phyloP scores from a whole-genome alignment of 2,329 filamentous ascomycete species.

The Fusarium sp. region DNA sequence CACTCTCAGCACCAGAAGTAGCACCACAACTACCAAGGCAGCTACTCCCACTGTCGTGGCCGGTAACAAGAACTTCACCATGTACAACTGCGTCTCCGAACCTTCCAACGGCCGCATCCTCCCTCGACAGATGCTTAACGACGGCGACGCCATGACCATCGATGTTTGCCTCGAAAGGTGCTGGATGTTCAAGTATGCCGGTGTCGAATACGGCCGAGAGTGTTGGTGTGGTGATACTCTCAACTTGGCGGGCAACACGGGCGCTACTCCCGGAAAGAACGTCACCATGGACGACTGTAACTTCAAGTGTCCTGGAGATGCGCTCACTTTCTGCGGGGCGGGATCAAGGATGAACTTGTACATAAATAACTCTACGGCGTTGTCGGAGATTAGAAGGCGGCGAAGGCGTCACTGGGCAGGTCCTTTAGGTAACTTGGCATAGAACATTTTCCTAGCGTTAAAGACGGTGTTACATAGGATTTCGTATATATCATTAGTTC shows the following conservation, averaged over 20 bases:
- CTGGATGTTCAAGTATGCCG: slow-evolving; percentile 49
- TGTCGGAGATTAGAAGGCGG: slow-evolving; percentile 20
- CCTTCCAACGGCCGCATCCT: slow-evolving; percentile 50
- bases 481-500: not conserved
- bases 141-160: slow-evolving; percentile 49
- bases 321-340: slow-evolving; percentile 47
- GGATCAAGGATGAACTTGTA: slow-evolving; percentile 50
- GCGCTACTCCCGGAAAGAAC: slow-evolving; percentile 44
- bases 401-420: slow-evolving; percentile 7
- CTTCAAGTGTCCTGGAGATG: slow-evolving; percentile 51
- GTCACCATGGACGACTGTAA: slow-evolving; percentile 48
- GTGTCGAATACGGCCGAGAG: slow-evolving; percentile 53
- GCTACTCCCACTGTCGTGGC: slow-evolving; percentile 42
- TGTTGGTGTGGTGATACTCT: slow-evolving; percentile 54
- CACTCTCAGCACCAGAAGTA: slow-evolving; percentile 7
- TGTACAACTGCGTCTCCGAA: slow-evolving; percentile 51
- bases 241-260: slow-evolving; percentile 41
- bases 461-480: not conserved
- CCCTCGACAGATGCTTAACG: slow-evolving; percentile 45
- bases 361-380: slow-evolving; percentile 33
- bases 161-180: slow-evolving; percentile 50
- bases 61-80: slow-evolving; percentile 54
- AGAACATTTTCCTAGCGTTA: not conserved
- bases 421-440: not conserved
- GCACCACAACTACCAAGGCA: slow-evolving; percentile 20